Percentiles rank a stretch among this genome's conserved stretches.
These are phyloP conservation scores for Sphagnum magellanicum DNA, from an alignment of 228 moss, liverwort and hornwort genomes.

Conservation along the genomic window DNA sequence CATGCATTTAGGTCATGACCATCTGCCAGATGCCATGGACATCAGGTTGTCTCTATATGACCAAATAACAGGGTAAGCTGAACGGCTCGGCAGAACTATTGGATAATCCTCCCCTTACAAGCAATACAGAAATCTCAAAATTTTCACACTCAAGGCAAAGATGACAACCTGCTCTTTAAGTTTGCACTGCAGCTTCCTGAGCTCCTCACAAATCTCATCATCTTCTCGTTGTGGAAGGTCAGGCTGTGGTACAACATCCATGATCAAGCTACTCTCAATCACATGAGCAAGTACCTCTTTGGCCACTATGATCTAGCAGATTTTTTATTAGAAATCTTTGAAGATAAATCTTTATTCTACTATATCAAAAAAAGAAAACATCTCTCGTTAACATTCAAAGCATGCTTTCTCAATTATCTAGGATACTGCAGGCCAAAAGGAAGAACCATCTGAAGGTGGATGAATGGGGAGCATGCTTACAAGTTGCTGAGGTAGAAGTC, in stretches of 20 bases:
- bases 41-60: no score
- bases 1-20: no score
- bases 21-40: no score
- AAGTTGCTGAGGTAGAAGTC: slow-evolving; percentile 62
- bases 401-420: not conserved
- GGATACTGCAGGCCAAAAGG: no score
- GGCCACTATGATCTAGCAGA: not conserved
- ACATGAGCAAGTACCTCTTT: not conserved
- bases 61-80: no score
- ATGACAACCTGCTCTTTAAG: slow-evolving; percentile 61
- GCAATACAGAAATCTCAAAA: slow-evolving; percentile 67
- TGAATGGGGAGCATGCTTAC: slow-evolving; percentile 23
- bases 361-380: not conserved
- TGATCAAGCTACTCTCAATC: not conserved
- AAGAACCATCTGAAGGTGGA: no score
- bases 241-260: slow-evolving; percentile 23
- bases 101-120: slow-evolving; percentile 2
- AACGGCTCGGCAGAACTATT: no score
- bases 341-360: not conserved
- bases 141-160: slow-evolving; percentile 36
- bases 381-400: not conserved
- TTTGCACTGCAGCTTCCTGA: slow-evolving; percentile 58
- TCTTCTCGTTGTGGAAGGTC: slow-evolving; percentile 67
- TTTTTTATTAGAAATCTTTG: not conserved
- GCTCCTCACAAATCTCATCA: slow-evolving; percentile 76